A percentile compares a stretch with the other conserved stretches of the same genome.
phyloP scores from a whole-genome alignment of 768 basidiomycete species.

The Kwoniella dejecticola region DNA sequence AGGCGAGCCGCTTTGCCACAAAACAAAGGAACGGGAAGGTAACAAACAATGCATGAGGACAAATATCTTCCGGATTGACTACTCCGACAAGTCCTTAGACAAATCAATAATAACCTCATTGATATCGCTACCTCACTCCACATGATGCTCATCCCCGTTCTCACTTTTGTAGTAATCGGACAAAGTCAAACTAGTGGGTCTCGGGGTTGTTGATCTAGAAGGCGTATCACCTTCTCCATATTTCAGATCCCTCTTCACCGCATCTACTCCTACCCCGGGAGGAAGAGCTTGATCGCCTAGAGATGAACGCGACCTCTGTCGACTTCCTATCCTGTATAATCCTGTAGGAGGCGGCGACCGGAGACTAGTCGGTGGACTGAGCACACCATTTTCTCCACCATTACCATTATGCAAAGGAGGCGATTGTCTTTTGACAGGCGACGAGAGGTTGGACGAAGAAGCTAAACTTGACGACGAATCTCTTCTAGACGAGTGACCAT shows the following conservation, averaged over 20 bases:
- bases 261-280: not conserved
- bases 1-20: too few species aligned
- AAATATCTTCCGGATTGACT: too few species aligned
- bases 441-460: not conserved
- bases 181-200: slow-evolving; percentile 2
- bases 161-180: not conserved
- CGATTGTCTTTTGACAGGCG: slow-evolving; percentile 1
- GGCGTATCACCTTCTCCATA: slow-evolving; percentile 5
- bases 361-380: slow-evolving; percentile 13
- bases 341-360: slow-evolving; percentile 5
- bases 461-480: slow-evolving; percentile 8
- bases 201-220: not conserved
- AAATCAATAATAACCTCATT: too few species aligned
- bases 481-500: not conserved
- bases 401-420: not conserved
- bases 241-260: slow-evolving; percentile 10
- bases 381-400: not conserved
- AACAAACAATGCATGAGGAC: too few species aligned
- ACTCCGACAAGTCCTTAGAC: too few species aligned
- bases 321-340: slow-evolving; percentile 20
- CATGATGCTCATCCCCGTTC: too few species aligned
- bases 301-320: slow-evolving; percentile 16
- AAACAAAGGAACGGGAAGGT: too few species aligned
- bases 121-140: too few species aligned
- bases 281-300: not conserved